Percentiles rank a stretch among this genome's conserved stretches.
phyloP scores from a whole-genome alignment of 1,139 yeast genomes.

The Candida freyschussii region DNA sequence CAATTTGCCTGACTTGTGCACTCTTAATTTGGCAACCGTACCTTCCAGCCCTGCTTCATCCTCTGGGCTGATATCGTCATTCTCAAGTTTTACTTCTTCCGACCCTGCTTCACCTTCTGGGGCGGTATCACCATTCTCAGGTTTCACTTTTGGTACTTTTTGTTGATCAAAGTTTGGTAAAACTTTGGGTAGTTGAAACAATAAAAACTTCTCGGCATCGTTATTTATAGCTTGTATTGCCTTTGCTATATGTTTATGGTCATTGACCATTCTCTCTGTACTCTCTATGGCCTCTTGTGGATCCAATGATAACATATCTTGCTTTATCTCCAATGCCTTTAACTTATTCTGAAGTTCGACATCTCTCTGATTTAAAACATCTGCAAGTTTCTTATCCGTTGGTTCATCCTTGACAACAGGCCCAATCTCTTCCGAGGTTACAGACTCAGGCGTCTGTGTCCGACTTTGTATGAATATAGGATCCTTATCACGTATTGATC shows the following conservation, averaged over 20 bases:
- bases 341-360: conserved; percentile 26
- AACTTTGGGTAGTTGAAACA: conserved; percentile 69
- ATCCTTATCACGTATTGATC: conserved; percentile 31
- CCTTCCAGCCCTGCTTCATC: conserved; percentile 39
- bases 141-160: conserved; percentile 10
- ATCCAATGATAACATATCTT: conserved; percentile 19
- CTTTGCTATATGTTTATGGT: conserved; percentile 32
- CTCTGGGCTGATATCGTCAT: neutral
- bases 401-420: conserved; percentile 34
- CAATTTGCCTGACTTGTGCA: conserved; percentile 78
- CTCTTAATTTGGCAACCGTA: conserved; percentile 62
- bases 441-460: conserved; percentile 25
- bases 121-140: conserved; percentile 13
- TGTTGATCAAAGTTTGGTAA: conserved; percentile 46
- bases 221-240: conserved; percentile 31
- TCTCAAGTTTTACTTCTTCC: conserved; percentile 1
- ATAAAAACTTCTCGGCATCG: conserved; percentile 39
- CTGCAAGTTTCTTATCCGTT: conserved; percentile 24
- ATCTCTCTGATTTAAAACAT: conserved; percentile 29
- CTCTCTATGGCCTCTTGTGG: conserved; percentile 30
- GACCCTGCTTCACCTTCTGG: conserved; percentile 9
- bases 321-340: conserved; percentile 25
- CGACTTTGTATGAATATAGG: conserved; percentile 20
- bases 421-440: conserved; percentile 18
- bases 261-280: conserved; percentile 32